Conservation (phyloP, 306 rosid genomes). For the Sesbania bispinosa region DNA sequence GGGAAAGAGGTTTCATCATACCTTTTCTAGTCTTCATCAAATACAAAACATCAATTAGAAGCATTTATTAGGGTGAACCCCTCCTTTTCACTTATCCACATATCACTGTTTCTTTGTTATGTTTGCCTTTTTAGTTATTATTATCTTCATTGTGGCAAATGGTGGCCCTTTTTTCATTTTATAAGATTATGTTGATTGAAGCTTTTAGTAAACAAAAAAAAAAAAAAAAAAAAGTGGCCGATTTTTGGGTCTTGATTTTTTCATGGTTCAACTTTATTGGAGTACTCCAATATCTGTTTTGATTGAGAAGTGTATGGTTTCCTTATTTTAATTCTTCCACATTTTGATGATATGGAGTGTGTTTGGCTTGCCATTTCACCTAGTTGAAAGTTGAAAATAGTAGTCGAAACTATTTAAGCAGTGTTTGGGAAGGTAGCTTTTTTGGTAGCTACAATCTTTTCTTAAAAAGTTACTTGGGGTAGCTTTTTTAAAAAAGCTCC, state of each 20-base stretch:
- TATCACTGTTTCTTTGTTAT: not conserved
- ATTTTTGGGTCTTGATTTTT: not conserved
- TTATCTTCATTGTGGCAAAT: not conserved
- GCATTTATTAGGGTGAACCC: slow-evolving; percentile 2
- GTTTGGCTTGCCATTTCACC: no score
- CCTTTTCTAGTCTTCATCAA: not conserved
- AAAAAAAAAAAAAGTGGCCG: not conserved
- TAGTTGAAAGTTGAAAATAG: no score
- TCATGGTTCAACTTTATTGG: not conserved
- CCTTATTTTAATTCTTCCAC: not conserved
- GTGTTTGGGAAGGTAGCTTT: no score
- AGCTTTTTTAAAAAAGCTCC: no score
- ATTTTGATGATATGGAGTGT: no score
- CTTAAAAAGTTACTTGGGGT: no score
- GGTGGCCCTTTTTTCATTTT: not conserved
- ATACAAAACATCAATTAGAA: not conserved
- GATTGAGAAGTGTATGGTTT: not conserved
- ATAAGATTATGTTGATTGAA: not conserved
- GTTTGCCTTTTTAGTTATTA: not conserved
- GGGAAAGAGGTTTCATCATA: not conserved
- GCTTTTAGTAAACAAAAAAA: not conserved
- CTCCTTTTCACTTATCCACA: not conserved
- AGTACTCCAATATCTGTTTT: not conserved
- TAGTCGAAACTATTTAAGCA: no score
- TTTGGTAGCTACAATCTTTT: no score